Evolutionary conservation across 2,329 filamentous ascomycete genomes (phyloP).

Genomic region (Talaromyces sp.): DNA sequence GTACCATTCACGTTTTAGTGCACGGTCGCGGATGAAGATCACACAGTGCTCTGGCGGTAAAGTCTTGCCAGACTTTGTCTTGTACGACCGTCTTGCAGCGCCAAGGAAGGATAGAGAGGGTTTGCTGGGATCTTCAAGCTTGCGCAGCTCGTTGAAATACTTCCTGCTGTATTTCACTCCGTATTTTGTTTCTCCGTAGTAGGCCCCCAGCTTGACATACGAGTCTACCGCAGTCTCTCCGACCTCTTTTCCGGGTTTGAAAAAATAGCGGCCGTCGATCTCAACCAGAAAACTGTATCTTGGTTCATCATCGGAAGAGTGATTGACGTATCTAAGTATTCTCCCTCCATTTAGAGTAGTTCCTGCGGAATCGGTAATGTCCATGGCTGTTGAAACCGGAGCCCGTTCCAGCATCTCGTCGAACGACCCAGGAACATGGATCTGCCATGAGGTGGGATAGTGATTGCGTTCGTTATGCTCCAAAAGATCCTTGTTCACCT

Average conservation of each 20-base stretch:
- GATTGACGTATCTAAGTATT: no score
- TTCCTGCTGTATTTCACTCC: background rate
- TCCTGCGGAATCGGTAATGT: no score
- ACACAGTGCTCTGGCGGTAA: background rate
- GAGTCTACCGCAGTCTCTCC: background rate
- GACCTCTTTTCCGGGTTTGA: background rate
- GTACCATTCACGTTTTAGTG: background rate
- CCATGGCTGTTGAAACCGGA: no score
- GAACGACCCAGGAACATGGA: no score
- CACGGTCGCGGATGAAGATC: background rate
- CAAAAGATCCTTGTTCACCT: no score
- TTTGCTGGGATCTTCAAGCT: background rate
- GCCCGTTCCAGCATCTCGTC: no score
- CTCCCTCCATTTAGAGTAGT: no score
- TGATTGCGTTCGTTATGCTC: no score
- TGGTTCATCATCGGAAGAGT: no score
- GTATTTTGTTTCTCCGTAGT: background rate
- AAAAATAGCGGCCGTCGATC: no score
- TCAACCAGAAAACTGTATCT: no score
- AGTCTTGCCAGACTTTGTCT: background rate
- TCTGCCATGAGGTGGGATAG: no score
- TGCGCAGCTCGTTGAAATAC: background rate
- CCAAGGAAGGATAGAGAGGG: background rate
- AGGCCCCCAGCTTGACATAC: background rate
- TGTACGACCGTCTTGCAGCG: background rate